A percentile compares a stretch with the other conserved stretches of the same genome.
These are phyloP conservation scores for Stylonectria norvegica DNA, from an alignment of 2,329 filamentous ascomycete genomes.

Conservation along the genomic window DNA sequence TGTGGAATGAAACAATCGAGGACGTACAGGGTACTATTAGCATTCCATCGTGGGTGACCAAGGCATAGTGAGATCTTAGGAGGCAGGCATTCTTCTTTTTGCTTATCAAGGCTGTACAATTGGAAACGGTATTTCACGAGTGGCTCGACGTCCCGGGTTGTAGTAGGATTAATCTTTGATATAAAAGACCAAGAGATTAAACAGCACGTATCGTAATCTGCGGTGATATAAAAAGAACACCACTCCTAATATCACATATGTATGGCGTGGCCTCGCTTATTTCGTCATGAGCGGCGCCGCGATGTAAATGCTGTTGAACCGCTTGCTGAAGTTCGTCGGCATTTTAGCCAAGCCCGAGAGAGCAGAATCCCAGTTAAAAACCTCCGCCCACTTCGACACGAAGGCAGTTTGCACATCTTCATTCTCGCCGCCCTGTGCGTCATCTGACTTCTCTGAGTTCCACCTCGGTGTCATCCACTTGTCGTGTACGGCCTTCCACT, in stretches of 20 bases:
- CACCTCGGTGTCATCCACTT: not conserved
- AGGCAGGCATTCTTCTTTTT: too few species aligned
- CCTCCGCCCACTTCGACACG: not conserved
- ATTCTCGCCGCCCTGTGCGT: not conserved
- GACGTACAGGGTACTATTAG: not conserved
- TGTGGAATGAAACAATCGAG: not conserved
- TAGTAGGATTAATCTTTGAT: too few species aligned
- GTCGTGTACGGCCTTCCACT: not conserved
- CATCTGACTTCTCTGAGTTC: not conserved
- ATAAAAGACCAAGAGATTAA: too few species aligned
- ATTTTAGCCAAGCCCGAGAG: not conserved
- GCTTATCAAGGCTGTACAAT: too few species aligned
- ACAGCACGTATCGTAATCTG: too few species aligned
- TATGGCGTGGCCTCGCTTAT: too few species aligned
- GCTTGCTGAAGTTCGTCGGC: slow-evolving; percentile 1
- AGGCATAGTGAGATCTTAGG: not conserved
- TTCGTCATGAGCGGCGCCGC: slow-evolving; percentile 5
- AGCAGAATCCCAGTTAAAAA: not conserved
- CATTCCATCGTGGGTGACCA: not conserved
- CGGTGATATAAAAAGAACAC: too few species aligned
- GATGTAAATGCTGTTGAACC: slow-evolving; percentile 3
- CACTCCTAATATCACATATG: too few species aligned
- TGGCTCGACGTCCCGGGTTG: too few species aligned
- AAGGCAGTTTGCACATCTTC: not conserved
- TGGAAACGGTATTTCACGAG: too few species aligned